Evolutionary conservation across 2,329 filamentous ascomycete species (phyloP), one percentile per base, ranked within the genome.

Genomic region (Epichloe amarillans): DNA sequence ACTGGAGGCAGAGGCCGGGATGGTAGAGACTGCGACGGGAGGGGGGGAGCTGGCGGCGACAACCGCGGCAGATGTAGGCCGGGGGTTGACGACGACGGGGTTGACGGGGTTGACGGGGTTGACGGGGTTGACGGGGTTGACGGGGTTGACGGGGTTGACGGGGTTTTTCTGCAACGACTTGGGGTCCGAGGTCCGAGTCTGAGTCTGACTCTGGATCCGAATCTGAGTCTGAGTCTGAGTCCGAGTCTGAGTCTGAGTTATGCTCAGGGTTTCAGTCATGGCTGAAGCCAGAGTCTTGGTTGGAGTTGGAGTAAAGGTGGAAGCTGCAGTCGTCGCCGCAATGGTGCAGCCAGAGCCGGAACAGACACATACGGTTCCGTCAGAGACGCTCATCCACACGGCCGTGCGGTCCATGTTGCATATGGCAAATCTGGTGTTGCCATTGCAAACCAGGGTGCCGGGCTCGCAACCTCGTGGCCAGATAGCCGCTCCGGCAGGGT

Each of bases 361-460:
- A 12, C 50, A 51, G 15, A 41, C 12, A 33, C 50, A 51, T 15
- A 35, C 7, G 19, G 50, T 51, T 15, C 50, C 50, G 2, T 30
- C 45, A 5, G 50, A 5, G 30, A 51, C 50, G 7, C 11, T 12
- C 44, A 51, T 51, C 50, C 50, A 51, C 1, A 4, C 4, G 6
- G n/a, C 14, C 45, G 11, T 3, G 39, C 14, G 8, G 40, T 44
- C 33, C 4, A 36, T 6, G 33, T 44, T 17, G 50, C 50, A 51
- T 10, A 51, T 17, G 11, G 36, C 50, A 35, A 51, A 51, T 45
- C n/a, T 15, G 19, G 10, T 17, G 33, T 7, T 35, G 39, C 50
- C 50, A n/a, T 51, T 38, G 45, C 50, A 51, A 14, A 51, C 33
- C 17, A 51, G 35, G 8, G 45, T 19, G 15, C 50, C 50, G 19